Evolutionary conservation across 768 basidiomycete species (phyloP).

Genomic region (Mycena leptocephala): DNA sequence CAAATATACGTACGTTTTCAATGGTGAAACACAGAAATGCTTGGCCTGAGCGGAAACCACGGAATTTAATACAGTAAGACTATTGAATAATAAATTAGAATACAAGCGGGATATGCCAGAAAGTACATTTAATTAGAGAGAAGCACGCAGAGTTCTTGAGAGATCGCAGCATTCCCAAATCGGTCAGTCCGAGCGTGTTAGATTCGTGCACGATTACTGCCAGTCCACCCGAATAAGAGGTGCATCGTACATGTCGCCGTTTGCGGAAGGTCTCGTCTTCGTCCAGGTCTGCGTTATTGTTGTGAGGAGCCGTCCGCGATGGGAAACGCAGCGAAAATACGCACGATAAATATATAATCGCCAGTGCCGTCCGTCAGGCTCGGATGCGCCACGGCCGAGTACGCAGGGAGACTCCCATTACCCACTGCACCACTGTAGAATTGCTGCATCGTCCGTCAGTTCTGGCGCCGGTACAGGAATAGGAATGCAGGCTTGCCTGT

Average conservation of each 20-base stretch:
- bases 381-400: conserved; percentile 29
- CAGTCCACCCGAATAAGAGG: conserved; percentile 32
- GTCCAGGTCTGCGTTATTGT: conserved; percentile 22
- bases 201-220: conserved; percentile 1
- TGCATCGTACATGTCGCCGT: conserved; percentile 14
- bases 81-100: too few species aligned
- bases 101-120: too few species aligned
- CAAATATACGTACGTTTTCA: too few species aligned
- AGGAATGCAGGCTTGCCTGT: background rate
- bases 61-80: too few species aligned
- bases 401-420: conserved; percentile 18
- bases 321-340: background rate
- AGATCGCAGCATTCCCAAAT: too few species aligned
- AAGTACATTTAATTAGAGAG: too few species aligned
- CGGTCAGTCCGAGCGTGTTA: too few species aligned
- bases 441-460: background rate
- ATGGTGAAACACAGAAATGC: too few species aligned
- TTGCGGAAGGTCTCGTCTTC: background rate
- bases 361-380: conserved; percentile 31
- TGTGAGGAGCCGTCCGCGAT: too few species aligned
- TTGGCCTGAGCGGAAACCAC: too few species aligned
- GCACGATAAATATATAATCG: conserved; percentile 31
- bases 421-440: conserved; percentile 27
- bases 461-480: background rate
- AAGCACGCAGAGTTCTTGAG: too few species aligned